A percentile compares a stretch with the other conserved stretches of the same genome.
These are phyloP conservation scores for Aspergillus steynii DNA, from an alignment of 495 filamentous ascomycete species.

Conservation along the genomic window DNA sequence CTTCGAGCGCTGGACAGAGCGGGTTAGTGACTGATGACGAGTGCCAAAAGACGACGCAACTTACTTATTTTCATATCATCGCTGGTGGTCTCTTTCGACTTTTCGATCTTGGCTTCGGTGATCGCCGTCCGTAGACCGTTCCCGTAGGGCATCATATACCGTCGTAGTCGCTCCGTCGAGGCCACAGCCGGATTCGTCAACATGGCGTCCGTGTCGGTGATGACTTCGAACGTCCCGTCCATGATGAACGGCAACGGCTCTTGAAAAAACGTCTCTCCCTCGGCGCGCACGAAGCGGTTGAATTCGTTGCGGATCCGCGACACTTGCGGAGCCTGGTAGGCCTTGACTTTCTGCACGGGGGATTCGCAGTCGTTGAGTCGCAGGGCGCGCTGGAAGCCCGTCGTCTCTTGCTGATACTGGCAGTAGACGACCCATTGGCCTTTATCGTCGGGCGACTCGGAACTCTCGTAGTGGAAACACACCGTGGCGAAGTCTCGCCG, in stretches of 20 bases:
- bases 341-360: neutral
- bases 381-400: neutral
- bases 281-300: neutral
- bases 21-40: neutral
- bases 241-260: neutral
- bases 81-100: neutral
- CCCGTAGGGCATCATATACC: neutral
- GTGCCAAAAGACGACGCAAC: no score
- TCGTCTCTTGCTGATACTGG: neutral
- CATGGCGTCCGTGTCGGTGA: neutral
- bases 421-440: neutral
- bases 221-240: neutral
- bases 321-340: neutral
- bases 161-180: neutral
- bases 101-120: neutral
- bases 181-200: neutral
- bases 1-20: neutral
- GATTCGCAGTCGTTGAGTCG: neutral
- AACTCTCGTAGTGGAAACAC: neutral
- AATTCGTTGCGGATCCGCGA: neutral
- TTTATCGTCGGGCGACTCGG: neutral
- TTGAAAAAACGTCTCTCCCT: neutral
- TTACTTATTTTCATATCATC: no score
- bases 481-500: neutral
- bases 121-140: neutral